phyloP scores from a whole-genome alignment of 176 grass and related monocot genomes.

The Saccharum spontaneum region DNA sequence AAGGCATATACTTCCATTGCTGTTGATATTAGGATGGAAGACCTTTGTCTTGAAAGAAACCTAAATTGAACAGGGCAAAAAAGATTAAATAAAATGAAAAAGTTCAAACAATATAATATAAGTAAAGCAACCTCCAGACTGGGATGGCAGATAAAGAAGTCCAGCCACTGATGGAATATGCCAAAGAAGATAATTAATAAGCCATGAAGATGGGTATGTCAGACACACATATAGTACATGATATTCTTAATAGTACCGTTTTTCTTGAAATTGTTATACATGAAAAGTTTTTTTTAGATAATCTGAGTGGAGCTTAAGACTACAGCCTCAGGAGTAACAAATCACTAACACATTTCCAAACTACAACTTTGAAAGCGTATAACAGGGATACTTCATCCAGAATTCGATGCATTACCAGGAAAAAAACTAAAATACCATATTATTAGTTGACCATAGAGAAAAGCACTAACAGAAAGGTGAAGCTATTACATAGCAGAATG shows the following conservation, averaged over 20 bases:
- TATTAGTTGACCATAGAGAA: background rate
- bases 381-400: background rate
- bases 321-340: background rate
- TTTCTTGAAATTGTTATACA: conserved; percentile 11
- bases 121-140: background rate
- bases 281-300: background rate
- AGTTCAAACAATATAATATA: background rate
- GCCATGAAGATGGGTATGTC: background rate
- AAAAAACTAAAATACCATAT: background rate
- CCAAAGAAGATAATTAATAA: background rate
- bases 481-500: background rate
- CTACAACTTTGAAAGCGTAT: conserved; percentile 3
- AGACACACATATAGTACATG: background rate
- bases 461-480: background rate
- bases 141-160: background rate
- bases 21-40: conserved; percentile 68
- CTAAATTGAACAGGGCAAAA: conserved; percentile 25
- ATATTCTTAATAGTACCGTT: background rate
- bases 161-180: background rate
- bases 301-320: background rate
- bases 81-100: conserved; percentile 11
- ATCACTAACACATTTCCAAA: background rate
- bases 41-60: conserved; percentile 68
- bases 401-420: background rate
- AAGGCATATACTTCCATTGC: conserved; percentile 67